Evolutionary conservation across 768 basidiomycete genomes (phyloP).

Genomic region (Cyathus striatus): DNA sequence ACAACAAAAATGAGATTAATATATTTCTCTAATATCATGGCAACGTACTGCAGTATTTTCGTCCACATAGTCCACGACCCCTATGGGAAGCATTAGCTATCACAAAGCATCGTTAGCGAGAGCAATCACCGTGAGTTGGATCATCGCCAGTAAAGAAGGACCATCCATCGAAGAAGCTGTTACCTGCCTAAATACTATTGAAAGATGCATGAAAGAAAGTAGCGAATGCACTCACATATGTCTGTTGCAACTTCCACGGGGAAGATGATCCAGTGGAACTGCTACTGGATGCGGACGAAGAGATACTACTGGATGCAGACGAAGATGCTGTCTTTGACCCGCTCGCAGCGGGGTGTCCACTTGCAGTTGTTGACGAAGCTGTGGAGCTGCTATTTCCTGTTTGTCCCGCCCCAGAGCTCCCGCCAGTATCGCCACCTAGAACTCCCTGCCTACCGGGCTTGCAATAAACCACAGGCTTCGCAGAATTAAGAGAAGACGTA

Average conservation of each 20-base stretch:
- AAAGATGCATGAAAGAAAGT: conserved; percentile 6
- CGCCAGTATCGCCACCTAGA: conserved; percentile 12
- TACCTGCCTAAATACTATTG: conserved; percentile 42
- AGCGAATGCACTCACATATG: conserved; percentile 41
- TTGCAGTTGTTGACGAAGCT: no score
- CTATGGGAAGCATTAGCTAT: not conserved
- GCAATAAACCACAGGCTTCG: conserved; percentile 36
- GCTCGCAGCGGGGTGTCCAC: no score
- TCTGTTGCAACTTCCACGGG: conserved; percentile 51
- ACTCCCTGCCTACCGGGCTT: conserved; percentile 28
- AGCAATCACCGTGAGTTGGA: conserved; percentile 63
- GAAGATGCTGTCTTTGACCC: no score
- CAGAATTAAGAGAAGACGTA: conserved; percentile 8
- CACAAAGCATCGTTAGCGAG: not conserved
- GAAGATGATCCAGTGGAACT: not conserved
- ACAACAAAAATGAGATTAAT: conserved; percentile 3
- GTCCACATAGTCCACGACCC: conserved; percentile 59
- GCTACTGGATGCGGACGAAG: no score
- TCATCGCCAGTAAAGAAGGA: conserved; percentile 63
- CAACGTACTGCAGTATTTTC: conserved; percentile 50
- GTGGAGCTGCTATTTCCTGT: conserved; percentile 17
- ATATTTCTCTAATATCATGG: conserved; percentile 5
- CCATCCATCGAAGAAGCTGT: conserved; percentile 80
- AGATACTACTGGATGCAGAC: conserved; percentile 7
- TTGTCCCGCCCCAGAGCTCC: conserved; percentile 10